Conservation (phyloP, 2,329 filamentous ascomycete species). For the Teratosphaeria zuluensis region DNA sequence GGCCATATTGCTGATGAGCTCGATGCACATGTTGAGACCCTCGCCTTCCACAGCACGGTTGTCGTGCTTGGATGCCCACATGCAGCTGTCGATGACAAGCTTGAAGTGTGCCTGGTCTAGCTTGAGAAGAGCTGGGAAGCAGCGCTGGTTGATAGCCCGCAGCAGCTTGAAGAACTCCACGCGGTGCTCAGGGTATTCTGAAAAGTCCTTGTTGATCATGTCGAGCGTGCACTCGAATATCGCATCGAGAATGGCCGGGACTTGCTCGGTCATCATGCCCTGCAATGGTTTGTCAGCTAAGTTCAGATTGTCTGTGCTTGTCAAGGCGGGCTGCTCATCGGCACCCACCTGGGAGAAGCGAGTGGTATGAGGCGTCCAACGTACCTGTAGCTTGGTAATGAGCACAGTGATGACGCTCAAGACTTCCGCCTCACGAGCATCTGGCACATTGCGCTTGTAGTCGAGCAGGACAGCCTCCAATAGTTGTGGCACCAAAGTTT, state of each 20-base stretch:
- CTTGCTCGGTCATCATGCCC: constrained; percentile 96
- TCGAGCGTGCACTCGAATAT: constrained; percentile 97
- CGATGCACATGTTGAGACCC: constrained; percentile 94
- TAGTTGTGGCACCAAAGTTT: constrained; percentile 90
- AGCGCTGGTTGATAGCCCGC: constrained; percentile 90
- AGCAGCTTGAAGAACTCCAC: constrained; percentile 99
- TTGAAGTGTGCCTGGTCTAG: constrained; percentile 97
- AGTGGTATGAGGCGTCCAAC: constrained; percentile 48
- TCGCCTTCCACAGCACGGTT: constrained; percentile 96
- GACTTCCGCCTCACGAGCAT: constrained; percentile 91
- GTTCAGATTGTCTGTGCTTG: constrained; percentile 4
- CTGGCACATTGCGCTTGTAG: constrained; percentile 93
- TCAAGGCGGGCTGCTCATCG: not conserved
- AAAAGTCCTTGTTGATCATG: constrained; percentile 99
- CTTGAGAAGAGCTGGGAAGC: constrained; percentile 89
- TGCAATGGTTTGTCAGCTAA: constrained; percentile 32
- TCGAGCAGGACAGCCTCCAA: constrained; percentile 89
- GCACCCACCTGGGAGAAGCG: constrained; percentile 33
- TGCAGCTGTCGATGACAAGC: constrained; percentile 97
- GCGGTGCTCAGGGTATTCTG: constrained; percentile 94
- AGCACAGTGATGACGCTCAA: constrained; percentile 96
- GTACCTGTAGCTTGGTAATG: constrained; percentile 89
- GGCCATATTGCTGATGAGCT: constrained; percentile 95
- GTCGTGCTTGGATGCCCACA: constrained; percentile 99
- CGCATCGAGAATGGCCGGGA: constrained; percentile 94